Percentiles rank a stretch among this genome's conserved stretches.
Conservation (phyloP, 2,329 filamentous ascomycete genomes). For the Alternaria infectoria region DNA sequence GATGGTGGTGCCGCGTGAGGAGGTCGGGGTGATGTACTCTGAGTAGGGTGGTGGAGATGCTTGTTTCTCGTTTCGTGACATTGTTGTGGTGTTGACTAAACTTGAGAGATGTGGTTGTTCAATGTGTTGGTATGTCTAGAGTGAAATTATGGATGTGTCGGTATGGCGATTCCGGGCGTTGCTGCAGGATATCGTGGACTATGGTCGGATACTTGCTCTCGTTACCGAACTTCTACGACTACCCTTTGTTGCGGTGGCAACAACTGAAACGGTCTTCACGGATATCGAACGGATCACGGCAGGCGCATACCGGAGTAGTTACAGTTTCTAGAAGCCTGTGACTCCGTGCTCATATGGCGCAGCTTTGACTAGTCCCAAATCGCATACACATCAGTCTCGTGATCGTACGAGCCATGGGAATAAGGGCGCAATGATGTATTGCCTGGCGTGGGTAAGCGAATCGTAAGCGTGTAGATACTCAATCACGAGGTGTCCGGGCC, state of each 20-base stretch:
- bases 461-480: background rate
- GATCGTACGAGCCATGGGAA: conserved; percentile 5
- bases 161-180: background rate
- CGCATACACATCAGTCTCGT: conserved; percentile 9
- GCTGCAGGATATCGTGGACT: background rate
- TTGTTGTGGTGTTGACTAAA: background rate
- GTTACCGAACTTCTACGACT: background rate
- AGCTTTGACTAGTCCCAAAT: conserved; percentile 9
- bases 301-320: conserved; percentile 1
- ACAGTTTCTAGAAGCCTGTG: background rate
- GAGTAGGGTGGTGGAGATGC: conserved; percentile 12
- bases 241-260: background rate
- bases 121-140: background rate
- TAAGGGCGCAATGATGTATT: conserved; percentile 1
- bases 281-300: conserved; percentile 5
- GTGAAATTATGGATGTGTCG: background rate
- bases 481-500: conserved; percentile 9
- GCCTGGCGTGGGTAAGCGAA: conserved; percentile 7
- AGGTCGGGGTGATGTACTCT: conserved; percentile 24
- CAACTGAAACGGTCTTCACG: background rate
- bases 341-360: conserved; percentile 4
- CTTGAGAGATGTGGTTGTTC: background rate
- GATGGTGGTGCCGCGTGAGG: conserved; percentile 35
- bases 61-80: conserved; percentile 17
- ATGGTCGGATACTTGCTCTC: background rate